Evolutionary conservation across 768 basidiomycete genomes (phyloP).

Genomic region (Mycena indigotica): DNA sequence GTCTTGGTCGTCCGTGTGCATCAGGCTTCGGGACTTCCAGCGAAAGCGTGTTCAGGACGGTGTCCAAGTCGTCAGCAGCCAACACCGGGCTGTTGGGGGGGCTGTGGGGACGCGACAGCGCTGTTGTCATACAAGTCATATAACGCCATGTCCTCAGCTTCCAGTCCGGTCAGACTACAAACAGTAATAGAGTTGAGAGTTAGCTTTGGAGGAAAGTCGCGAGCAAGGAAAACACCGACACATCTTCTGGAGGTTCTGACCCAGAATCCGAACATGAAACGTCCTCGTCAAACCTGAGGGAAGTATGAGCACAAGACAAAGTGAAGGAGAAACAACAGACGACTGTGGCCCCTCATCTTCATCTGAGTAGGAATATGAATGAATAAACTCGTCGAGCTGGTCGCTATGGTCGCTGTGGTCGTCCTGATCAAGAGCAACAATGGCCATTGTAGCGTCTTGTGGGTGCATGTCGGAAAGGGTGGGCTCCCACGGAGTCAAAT

Average conservation of each 20-base stretch:
- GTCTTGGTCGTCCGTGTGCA: background rate
- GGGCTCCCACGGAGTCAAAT: slow-evolving; percentile 23
- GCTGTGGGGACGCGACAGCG: slow-evolving; percentile 24
- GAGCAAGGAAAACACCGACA: slow-evolving; percentile 13
- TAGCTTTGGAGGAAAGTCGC: slow-evolving; percentile 3
- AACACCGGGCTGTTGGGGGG: slow-evolving; percentile 16
- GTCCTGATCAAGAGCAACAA: no score
- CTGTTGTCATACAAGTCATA: slow-evolving; percentile 33
- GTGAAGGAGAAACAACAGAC: slow-evolving; percentile 5
- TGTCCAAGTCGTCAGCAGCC: slow-evolving; percentile 8
- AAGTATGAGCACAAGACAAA: background rate
- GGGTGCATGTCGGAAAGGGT: slow-evolving; percentile 20
- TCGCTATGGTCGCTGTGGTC: slow-evolving; percentile 14
- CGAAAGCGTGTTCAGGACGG: slow-evolving; percentile 2
- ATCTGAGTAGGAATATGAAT: slow-evolving; percentile 20
- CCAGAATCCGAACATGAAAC: slow-evolving; percentile 19
- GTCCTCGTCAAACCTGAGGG: slow-evolving; percentile 14
- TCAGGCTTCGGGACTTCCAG: background rate
- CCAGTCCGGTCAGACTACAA: slow-evolving; percentile 22
- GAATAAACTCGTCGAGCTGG: slow-evolving; percentile 23
- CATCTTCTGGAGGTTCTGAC: slow-evolving; percentile 17
- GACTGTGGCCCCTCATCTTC: background rate
- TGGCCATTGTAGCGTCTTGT: slow-evolving; percentile 7
- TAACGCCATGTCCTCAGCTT: slow-evolving; percentile 31
- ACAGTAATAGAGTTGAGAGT: background rate